Percentiles rank a stretch among this genome's conserved stretches.
phyloP scores from a whole-genome alignment of 1,284 basidiomycete species.

The Prillingera fragicola region DNA sequence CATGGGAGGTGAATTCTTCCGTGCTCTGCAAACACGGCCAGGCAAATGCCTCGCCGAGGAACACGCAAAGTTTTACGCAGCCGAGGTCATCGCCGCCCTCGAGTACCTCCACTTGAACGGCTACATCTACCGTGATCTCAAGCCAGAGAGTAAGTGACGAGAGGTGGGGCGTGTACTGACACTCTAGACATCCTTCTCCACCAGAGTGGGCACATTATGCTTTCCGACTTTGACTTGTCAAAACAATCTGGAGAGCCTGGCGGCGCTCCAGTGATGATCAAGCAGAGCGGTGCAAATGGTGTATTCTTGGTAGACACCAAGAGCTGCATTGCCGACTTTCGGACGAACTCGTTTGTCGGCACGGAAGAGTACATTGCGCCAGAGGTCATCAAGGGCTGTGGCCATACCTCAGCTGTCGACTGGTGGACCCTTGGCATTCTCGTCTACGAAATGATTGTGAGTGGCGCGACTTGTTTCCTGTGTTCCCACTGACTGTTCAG shows the following conservation, averaged over 20 bases:
- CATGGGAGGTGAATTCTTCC: conserved; percentile 99
- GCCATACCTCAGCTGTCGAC: conserved; percentile 97
- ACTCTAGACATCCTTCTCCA: conserved; percentile 88
- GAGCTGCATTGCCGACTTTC: conserved; percentile 93
- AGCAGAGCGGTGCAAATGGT: conserved; percentile 80
- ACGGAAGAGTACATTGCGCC: conserved; percentile 99
- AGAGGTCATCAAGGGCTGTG: conserved; percentile 95
- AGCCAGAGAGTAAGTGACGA: conserved; percentile 84
- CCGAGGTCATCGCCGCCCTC: conserved; percentile 94
- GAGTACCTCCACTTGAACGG: conserved; percentile 99
- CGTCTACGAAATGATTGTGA: conserved; percentile 99
- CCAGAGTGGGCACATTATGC: conserved; percentile 97
- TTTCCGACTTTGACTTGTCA: conserved; percentile 98
- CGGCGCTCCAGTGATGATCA: conserved; percentile 83
- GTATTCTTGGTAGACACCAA: conserved; percentile 82
- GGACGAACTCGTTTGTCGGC: conserved; percentile 98
- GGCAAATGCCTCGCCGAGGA: conserved; percentile 95
- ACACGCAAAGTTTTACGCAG: conserved; percentile 94
- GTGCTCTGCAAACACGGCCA: conserved; percentile 87
- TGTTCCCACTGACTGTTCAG: conserved; percentile 49
- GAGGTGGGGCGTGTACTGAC: conserved; percentile 1
- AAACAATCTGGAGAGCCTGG: conserved; percentile 86
- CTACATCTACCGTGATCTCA: conserved; percentile 98
- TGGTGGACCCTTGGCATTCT: conserved; percentile 99
- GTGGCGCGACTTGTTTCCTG: conserved; percentile 46